Evolutionary conservation across 1,284 basidiomycete genomes (phyloP).

Genomic region (Uromyces viciae-fabae): DNA sequence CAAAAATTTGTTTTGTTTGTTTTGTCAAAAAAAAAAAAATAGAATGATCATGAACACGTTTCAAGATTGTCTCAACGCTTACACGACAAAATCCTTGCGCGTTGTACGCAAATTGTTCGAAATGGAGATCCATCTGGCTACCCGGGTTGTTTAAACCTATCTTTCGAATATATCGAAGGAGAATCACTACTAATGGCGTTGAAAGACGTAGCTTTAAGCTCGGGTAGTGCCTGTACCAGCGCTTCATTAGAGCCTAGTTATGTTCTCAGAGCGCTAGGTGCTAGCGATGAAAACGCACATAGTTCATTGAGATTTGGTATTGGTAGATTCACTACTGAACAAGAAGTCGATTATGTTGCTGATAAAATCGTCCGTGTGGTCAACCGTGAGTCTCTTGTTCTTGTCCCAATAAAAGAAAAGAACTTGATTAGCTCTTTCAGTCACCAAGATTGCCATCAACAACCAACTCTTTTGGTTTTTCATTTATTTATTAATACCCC

Average conservation of each 20-base stretch:
- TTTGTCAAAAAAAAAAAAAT: conserved; percentile 61
- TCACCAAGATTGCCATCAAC: too few species aligned
- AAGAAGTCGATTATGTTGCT: conserved; percentile 91
- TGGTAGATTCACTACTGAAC: conserved; percentile 96
- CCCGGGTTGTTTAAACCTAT: conserved; percentile 88
- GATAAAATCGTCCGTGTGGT: conserved; percentile 84
- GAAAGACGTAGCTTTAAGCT: conserved; percentile 96
- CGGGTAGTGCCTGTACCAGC: conserved; percentile 96
- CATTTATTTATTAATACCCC: conserved; percentile 24
- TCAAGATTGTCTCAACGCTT: conserved; percentile 75
- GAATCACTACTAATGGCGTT: conserved; percentile 97
- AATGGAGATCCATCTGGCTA: conserved; percentile 80
- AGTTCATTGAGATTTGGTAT: conserved; percentile 96
- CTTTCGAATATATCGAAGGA: conserved; percentile 95
- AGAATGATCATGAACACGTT: conserved; percentile 81
- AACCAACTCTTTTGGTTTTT: not conserved
- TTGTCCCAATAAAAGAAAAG: not conserved
- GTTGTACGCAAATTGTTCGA: conserved; percentile 83
- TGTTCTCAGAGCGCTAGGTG: conserved; percentile 91
- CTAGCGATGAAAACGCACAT: conserved; percentile 98
- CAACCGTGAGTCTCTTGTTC: conserved; percentile 62
- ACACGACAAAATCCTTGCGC: conserved; percentile 72
- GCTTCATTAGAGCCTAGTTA: conserved; percentile 98
- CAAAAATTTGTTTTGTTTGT: conserved; percentile 36
- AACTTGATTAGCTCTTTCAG: conserved; percentile 64